Evolutionary conservation across 2,329 filamentous ascomycete genomes (phyloP).

Genomic region (Penicillium sumatraense): DNA sequence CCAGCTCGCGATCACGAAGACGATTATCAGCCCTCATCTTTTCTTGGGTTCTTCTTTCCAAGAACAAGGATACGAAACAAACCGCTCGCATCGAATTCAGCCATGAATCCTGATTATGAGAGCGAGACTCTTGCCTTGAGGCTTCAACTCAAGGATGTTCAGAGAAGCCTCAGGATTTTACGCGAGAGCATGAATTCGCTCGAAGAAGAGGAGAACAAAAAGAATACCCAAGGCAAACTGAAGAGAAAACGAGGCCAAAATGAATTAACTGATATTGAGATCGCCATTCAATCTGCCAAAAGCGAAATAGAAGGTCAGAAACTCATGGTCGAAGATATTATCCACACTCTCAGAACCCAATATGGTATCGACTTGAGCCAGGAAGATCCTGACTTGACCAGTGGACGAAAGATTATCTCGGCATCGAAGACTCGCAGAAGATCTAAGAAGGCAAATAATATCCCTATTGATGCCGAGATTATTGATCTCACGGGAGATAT

Average conservation of each 20-base stretch:
- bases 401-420: background rate
- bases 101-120: background rate
- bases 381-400: background rate
- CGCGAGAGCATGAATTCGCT: background rate
- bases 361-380: background rate
- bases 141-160: background rate
- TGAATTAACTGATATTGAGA: background rate
- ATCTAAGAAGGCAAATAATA: no score
- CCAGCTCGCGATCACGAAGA: no score
- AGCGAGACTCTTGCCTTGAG: background rate
- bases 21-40: no score
- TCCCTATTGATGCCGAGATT: background rate
- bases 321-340: background rate
- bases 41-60: no score
- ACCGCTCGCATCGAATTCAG: background rate
- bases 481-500: background rate
- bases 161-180: background rate
- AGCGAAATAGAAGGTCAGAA: background rate
- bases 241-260: background rate
- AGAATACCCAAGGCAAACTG: background rate
- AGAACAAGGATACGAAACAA: background rate
- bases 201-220: background rate
- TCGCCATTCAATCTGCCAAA: background rate
- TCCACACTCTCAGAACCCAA: background rate
- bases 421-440: no score